Base-by-base conservation (phyloP, 257 asterid genomes). In the Ophiorrhiza pumila region DNA sequence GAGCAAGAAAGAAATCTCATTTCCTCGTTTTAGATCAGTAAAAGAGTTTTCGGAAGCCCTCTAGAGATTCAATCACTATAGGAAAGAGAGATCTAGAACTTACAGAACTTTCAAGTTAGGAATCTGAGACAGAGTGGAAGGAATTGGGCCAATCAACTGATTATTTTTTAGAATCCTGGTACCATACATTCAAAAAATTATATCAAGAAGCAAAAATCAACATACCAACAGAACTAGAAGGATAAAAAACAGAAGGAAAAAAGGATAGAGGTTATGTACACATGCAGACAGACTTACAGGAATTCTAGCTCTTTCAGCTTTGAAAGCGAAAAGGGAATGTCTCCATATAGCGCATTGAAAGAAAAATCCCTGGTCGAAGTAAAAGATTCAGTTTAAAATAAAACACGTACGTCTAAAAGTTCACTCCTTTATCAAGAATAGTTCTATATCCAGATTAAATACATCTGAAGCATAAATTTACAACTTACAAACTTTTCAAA, bases 91-190 rank as follows among this genome's bases (percentile, higher is more conserved):
- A n/a, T 55, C 17, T 14, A 18, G 22, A 71, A 87, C 99, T 92
- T 77, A 95, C 99, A 95, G 81, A 67, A 87, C 64, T 79, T 95
- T 92, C 82, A 95, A 79, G 83, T 95, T 90, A 1, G 99, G 99
- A 78, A 95, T 90, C 85, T 95, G 99, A 60, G 99, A 95, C 69
- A 95, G 84, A 5, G 99, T 95, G 0, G 99, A 95, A 31, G 99
- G 99, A 68, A 95, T 87, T 9, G 97, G 98, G 66, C 99, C 99
- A 25, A 89, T 92, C 80, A 95, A 78, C 79, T 87, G 91, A 71
- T 93, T 91, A 65, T 84, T 91, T 79, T 92, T 92, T 78, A 92
- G 67, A 63, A 90, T 69, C 88, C 98, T 92, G 78, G 25, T 11
- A 52, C 32, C 61, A 71, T 29, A 13, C 57, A n/a, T 15, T 61